Percentiles rank a stretch among this genome's conserved stretches.
Conservation (phyloP, 345 rosid genomes). For the Euphorbia lathyris region DNA sequence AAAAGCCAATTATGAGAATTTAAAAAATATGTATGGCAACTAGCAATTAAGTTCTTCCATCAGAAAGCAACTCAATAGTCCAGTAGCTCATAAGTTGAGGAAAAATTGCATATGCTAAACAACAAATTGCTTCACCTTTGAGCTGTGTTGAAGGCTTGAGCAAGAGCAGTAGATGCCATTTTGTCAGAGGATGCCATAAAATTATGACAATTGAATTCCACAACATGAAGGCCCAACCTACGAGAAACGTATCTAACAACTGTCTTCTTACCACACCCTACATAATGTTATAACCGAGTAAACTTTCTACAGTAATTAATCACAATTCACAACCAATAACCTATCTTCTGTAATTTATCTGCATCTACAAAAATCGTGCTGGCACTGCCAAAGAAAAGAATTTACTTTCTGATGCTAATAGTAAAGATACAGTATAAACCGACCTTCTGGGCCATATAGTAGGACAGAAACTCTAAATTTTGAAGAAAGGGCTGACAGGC, state of each 20-base stretch:
- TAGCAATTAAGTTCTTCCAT: neutral
- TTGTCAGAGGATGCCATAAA: conserved; percentile 71
- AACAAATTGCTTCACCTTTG: conserved; percentile 58
- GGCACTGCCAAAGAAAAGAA: neutral
- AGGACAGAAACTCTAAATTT: conserved; percentile 90
- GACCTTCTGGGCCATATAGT: conserved; percentile 72
- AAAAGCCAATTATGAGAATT: neutral
- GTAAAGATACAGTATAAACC: conserved; percentile 16
- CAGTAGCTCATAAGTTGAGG: conserved; percentile 1
- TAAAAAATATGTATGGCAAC: neutral
- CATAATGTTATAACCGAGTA: conserved; percentile 8
- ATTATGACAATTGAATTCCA: conserved; percentile 87
- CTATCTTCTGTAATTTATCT: neutral
- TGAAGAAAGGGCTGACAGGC: conserved; percentile 74
- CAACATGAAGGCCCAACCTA: conserved; percentile 80
- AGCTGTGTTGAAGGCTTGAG: conserved; percentile 79
- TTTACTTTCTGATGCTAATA: conserved; percentile 12
- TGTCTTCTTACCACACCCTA: conserved; percentile 94
- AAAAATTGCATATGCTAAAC: conserved; percentile 14
- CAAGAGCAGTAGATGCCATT: conserved; percentile 65
- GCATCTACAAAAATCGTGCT: neutral
- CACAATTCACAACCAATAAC: neutral
- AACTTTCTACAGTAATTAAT: conserved; percentile 5
- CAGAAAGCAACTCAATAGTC: neutral
- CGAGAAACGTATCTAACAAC: conserved; percentile 72